These are phyloP conservation scores for Selaginella moellendorffii DNA, from an alignment of 75 land plant species.

Conservation along the genomic window DNA sequence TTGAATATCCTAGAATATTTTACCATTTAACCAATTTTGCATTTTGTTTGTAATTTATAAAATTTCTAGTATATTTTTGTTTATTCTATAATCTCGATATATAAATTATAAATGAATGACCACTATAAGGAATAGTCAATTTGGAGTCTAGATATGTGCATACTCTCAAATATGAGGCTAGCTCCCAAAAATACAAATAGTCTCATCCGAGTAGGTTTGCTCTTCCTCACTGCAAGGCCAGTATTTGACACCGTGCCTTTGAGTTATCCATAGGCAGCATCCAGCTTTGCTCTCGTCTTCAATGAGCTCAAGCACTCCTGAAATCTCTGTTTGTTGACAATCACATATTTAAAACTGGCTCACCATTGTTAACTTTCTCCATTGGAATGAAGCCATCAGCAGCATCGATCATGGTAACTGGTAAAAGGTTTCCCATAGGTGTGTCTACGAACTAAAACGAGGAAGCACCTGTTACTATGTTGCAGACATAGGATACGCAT, in stretches of 20 bases:
- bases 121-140: too few species aligned
- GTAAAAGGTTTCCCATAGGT: neutral
- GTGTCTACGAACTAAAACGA: neutral
- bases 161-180: too few species aligned
- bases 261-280: slow-evolving; percentile 77
- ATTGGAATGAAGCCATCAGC: neutral
- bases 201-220: neutral
- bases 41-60: too few species aligned
- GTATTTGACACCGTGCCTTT: slow-evolving; percentile 64
- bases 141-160: too few species aligned
- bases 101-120: too few species aligned
- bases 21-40: too few species aligned
- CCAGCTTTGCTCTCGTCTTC: slow-evolving; percentile 84
- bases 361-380: neutral
- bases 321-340: neutral
- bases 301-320: slow-evolving; percentile 77
- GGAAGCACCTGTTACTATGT: neutral
- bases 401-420: neutral
- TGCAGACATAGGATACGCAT: neutral
- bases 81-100: too few species aligned
- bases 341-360: neutral
- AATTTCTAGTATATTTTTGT: too few species aligned
- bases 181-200: too few species aligned
- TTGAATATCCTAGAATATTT: too few species aligned
- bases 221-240: slow-evolving; percentile 69